Conservation (phyloP, 805 yeast genomes). For the Myxozyma sirexii region DNA sequence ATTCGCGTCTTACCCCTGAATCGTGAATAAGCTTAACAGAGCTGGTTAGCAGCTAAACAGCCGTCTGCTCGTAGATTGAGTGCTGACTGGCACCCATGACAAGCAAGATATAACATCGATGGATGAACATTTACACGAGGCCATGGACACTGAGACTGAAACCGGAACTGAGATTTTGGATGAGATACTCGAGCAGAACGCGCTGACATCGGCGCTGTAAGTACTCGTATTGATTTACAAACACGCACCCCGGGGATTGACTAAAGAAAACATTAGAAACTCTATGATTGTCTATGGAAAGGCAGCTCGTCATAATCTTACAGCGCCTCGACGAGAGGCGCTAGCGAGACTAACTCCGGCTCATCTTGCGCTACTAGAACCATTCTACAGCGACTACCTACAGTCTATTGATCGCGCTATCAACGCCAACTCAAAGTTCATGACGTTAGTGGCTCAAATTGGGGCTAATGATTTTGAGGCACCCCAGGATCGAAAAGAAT, state of each 20-base stretch:
- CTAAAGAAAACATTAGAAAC: slow-evolving; percentile 5
- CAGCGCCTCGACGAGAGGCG: slow-evolving; percentile 8
- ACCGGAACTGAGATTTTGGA: neutral
- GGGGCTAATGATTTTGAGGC: slow-evolving; percentile 36
- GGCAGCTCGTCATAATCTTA: slow-evolving; percentile 25
- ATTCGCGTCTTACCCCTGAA: slow-evolving; percentile 12
- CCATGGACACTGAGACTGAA: neutral
- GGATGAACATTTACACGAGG: neutral
- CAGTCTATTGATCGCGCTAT: slow-evolving; percentile 27
- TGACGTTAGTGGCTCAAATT: slow-evolving; percentile 33
- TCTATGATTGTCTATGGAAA: slow-evolving; percentile 22
- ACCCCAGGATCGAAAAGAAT: slow-evolving; percentile 30
- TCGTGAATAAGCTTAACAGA: neutral
- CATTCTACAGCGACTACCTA: slow-evolving; percentile 18
- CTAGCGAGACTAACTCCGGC: neutral
- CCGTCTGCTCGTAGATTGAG: too few relatives aligned
- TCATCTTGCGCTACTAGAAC: slow-evolving; percentile 15
- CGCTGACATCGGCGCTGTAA: slow-evolving; percentile 26
- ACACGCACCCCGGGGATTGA: neutral
- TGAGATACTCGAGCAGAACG: slow-evolving; percentile 15
- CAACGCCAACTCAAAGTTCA: slow-evolving; percentile 33
- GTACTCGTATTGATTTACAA: neutral
- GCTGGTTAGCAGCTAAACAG: too few relatives aligned
- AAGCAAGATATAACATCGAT: too few relatives aligned
- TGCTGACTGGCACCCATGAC: too few relatives aligned